Percentiles rank a stretch among this genome's conserved stretches.
phyloP scores from a whole-genome alignment of 2,329 filamentous ascomycete species.

The Canariomyces notabilis region DNA sequence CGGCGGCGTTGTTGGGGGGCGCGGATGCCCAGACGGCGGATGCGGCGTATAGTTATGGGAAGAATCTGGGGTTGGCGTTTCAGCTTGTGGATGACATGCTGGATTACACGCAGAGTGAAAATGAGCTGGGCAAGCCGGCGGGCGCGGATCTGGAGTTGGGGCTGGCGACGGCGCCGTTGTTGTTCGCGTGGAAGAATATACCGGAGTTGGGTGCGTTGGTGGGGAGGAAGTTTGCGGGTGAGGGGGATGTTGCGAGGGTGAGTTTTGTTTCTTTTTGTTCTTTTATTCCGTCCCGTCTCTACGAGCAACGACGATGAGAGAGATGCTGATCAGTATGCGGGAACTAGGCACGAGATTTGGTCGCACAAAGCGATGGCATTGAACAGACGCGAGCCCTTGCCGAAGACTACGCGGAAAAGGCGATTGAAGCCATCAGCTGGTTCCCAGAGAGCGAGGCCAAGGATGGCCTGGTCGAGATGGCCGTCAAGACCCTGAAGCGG shows the following conservation, averaged over 20 bases:
- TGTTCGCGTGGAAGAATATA: conserved; percentile 93
- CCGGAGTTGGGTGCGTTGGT: conserved; percentile 81
- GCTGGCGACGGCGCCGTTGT: conserved; percentile 83
- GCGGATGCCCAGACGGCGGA: conserved; percentile 74
- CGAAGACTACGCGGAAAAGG: conserved; percentile 84
- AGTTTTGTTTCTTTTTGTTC: no score
- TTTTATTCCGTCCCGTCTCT: no score
- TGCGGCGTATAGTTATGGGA: conserved; percentile 85
- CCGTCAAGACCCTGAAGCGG: conserved; percentile 81
- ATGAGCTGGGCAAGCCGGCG: conserved; percentile 87
- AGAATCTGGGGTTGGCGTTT: conserved; percentile 90
- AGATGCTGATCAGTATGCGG: no score
- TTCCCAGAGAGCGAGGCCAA: conserved; percentile 97
- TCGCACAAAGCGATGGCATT: conserved; percentile 77
- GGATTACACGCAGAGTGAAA: conserved; percentile 83
- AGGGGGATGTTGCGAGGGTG: conserved; percentile 82
- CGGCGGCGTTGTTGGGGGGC: conserved; percentile 79
- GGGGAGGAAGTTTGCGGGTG: conserved; percentile 78
- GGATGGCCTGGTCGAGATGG: conserved; percentile 87
- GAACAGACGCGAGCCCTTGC: conserved; percentile 88
- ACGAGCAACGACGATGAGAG: no score
- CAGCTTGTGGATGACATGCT: conserved; percentile 97
- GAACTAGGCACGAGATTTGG: conserved; percentile 74
- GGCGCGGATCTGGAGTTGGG: conserved; percentile 92
- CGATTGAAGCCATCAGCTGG: conserved; percentile 72